A percentile compares a stretch with the other conserved stretches of the same genome.
Evolutionary conservation across 805 yeast genomes (phyloP).

Genomic region (Yarrowia osloensis): DNA sequence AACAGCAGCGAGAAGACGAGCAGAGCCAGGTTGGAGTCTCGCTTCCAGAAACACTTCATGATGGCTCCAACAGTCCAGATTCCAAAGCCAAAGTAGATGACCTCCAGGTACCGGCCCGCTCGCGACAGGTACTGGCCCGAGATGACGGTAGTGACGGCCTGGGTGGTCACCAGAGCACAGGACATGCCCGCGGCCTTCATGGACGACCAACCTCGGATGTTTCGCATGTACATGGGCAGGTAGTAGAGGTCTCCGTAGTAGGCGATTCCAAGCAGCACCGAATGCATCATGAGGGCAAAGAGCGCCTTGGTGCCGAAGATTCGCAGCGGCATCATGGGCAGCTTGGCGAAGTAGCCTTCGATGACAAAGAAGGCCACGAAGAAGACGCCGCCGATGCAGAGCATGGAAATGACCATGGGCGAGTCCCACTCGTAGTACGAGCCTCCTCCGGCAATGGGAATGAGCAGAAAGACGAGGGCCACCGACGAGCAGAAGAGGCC

Average conservation of each 20-base stretch:
- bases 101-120: conserved; percentile 48
- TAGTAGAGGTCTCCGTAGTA: conserved; percentile 51
- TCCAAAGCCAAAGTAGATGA: conserved; percentile 48
- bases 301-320: conserved; percentile 47
- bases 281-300: conserved; percentile 44
- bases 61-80: conserved; percentile 50
- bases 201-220: conserved; percentile 47
- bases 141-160: conserved; percentile 48
- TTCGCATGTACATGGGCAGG: conserved; percentile 52
- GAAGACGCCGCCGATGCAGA: conserved; percentile 47
- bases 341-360: conserved; percentile 52
- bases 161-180: conserved; percentile 48
- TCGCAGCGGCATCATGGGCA: conserved; percentile 58
- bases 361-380: conserved; percentile 50
- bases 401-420: conserved; percentile 46
- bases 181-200: conserved; percentile 47
- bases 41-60: conserved; percentile 45
- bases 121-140: conserved; percentile 50
- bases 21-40: conserved; percentile 42
- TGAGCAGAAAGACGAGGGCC: conserved; percentile 50
- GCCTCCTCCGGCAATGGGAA: conserved; percentile 68
- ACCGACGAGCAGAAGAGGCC: conserved; percentile 54
- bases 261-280: conserved; percentile 52
- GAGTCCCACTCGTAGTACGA: conserved; percentile 58
- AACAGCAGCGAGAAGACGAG: conserved; percentile 45